phyloP scores from a whole-genome alignment of 306 rosid genomes.

The Quercus gilva region DNA sequence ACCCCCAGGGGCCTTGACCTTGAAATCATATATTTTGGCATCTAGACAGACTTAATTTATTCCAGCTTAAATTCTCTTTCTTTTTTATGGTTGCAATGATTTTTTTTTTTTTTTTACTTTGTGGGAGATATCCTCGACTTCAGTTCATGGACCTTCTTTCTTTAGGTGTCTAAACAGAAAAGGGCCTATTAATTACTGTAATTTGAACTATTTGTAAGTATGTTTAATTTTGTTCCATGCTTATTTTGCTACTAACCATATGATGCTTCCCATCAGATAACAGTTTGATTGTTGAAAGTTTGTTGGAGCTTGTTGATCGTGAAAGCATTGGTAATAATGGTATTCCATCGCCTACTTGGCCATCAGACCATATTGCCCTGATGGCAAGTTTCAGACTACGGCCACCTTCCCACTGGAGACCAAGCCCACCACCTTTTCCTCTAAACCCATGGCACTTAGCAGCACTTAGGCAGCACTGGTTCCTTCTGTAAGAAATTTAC shows the following conservation, averaged over 20 bases:
- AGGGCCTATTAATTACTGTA: not conserved
- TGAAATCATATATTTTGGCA: too few species aligned
- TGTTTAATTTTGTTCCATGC: not conserved
- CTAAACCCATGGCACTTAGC: slow-evolving; percentile 5
- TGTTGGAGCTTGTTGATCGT: slow-evolving; percentile 31
- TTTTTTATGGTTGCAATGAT: too few species aligned
- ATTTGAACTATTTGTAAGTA: not conserved
- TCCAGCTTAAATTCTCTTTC: too few species aligned
- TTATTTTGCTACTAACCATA: not conserved
- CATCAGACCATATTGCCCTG: slow-evolving; percentile 42
- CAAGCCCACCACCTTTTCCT: not conserved
- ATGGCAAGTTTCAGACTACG: slow-evolving; percentile 25
- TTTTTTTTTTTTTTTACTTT: too few species aligned
- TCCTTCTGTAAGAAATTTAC: too few species aligned
- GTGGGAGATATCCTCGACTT: too few species aligned
- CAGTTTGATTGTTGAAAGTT: slow-evolving; percentile 27
- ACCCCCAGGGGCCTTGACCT: too few species aligned
- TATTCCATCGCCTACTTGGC: slow-evolving; percentile 33
- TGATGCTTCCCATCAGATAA: slow-evolving; percentile 20
- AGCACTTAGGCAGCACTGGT: not conserved
- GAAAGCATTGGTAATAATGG: not conserved
- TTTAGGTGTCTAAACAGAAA: too few species aligned
- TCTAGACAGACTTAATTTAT: too few species aligned
- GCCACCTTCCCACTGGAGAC: not conserved
- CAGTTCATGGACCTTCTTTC: too few species aligned